Evolutionary conservation across 108 stramenopile genomes (phyloP), one percentile per base, ranked within the genome.

Genomic region (Skeletonema menzelii): DNA sequence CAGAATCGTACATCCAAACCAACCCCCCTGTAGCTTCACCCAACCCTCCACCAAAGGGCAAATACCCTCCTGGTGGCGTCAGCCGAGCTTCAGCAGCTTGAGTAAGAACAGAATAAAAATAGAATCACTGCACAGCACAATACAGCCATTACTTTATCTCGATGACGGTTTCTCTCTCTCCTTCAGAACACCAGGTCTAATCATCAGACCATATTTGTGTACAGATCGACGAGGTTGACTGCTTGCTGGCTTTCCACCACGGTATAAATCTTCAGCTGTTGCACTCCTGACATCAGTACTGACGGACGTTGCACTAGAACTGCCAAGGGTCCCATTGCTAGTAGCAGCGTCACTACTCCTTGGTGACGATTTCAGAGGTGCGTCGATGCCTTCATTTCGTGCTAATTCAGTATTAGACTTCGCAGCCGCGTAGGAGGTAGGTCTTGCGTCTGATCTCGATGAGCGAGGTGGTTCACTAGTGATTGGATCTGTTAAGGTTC

Each of bases 141-240:
- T n/a, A 53, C 5, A 22, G 10, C 49, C 49, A 53, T 22, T 53
- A 53, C 8, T 53, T 53, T 53, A 53, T 22, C 24, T 53, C 22
- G 49, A 53, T n/a, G 49, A 53, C 49, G 49, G 49, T 22, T n/a
- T 53, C 10, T 53, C 49, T 53, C 49, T 24, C 49, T 70, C 69
- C 24, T 75, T 75, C 13, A 75, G 31, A 10, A 70, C 61, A 34
- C 78, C 83, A 2, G 76, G 75, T 57, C 83, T 55, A 34, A 84
- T 80, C 75, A 80, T 77, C 27, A 64, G 63, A 32, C 83, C 79
- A 55, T 58, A 71, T 53, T 84, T 84, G 22, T 76, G 83, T 5
- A 80, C 83, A 59, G 35, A 70, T 38, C 83, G 59, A 67, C 83
- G 74, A 34, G 76, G 83, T 55, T 80, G 70, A 70, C 59, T 66